Conservation (phyloP, 163 green algal species). For the Scenedesmus sp. region DNA sequence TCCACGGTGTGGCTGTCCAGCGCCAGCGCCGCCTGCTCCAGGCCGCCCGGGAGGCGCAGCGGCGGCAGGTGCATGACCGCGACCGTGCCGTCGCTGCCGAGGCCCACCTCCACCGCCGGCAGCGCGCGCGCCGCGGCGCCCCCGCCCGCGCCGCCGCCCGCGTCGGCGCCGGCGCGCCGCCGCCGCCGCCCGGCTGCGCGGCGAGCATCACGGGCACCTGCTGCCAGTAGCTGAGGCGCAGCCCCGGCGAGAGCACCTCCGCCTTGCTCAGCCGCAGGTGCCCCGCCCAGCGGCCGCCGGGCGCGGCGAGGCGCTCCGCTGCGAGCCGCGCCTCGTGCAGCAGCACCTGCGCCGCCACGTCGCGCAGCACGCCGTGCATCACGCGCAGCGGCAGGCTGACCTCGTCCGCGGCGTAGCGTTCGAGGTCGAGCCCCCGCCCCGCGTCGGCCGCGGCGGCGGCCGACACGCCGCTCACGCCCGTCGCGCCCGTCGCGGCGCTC, state of each 20-base stretch:
- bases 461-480: neutral
- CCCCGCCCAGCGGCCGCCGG: conserved; percentile 50
- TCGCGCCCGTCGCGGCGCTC: neutral
- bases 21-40: conserved; percentile 11
- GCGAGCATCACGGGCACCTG: conserved; percentile 33
- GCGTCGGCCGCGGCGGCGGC: conserved; percentile 6
- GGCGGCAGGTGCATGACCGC: conserved; percentile 44
- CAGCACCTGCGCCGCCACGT: conserved; percentile 54
- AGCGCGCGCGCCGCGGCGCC: neutral
- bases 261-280: conserved; percentile 45
- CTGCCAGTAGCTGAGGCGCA: conserved; percentile 60
- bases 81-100: conserved; percentile 35
- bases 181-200: neutral
- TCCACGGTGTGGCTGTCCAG: conserved; percentile 58
- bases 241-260: conserved; percentile 45
- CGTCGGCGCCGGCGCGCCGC: neutral
- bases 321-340: conserved; percentile 48
- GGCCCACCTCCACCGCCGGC: conserved; percentile 40
- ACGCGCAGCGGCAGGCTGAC: conserved; percentile 46
- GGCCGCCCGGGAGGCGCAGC: neutral
- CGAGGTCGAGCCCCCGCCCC: conserved; percentile 25
- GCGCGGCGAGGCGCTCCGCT: conserved; percentile 45
- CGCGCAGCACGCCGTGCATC: conserved; percentile 58
- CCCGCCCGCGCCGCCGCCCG: neutral
- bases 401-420: conserved; percentile 49